Base-by-base conservation (phyloP, 305 asterid genomes). In the Fraxinus albicans region DNA sequence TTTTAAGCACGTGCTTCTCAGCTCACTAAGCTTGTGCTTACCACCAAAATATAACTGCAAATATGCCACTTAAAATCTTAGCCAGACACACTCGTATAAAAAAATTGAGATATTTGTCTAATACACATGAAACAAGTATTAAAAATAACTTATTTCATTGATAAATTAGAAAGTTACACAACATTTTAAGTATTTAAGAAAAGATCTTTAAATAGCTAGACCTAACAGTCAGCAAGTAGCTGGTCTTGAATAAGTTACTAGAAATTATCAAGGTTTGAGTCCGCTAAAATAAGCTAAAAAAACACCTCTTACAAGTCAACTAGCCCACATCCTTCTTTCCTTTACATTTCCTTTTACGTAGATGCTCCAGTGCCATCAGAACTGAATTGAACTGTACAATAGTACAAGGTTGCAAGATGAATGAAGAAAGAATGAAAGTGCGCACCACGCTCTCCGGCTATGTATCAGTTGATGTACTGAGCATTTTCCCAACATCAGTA, bases 361-460 rank as follows among this genome's bases (percentile, higher is more conserved):
- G 55, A 77, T 84, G 81, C 84, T 53, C 89, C 79, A 84, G 90
- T 60, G 83, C 86, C 81, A 79, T 83, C 84, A 79, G 88, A 88
- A 77, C 87, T 77, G 90, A 78, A 77, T 84, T 83, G 90, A 86
- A 79, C 47, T 88, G 77, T 87, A 81, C 91, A 87, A 85, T 89
- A 82, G 79, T 40, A 80, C 79, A 65, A 77, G 80, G 76, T 74
- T 81, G 90, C 89, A 82, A 84, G 85, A 86, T 84, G 90, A 80
- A 86, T 72, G 80, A 88, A 85, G 81, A 87, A 88, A 90, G 90
- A 91, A 92, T 89, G 87, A 55, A 86, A 87, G 78, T 78, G 60
- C 74, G 33, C 63, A 69, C 83, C 76, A 80, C 79, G 75, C 76
- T 82, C 40, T 87, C 77, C 77, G 12, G 79, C 79, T 88, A 86